phyloP scores from a whole-genome alignment of 2,329 filamentous ascomycete genomes.

The Mycosphaerella sp. region DNA sequence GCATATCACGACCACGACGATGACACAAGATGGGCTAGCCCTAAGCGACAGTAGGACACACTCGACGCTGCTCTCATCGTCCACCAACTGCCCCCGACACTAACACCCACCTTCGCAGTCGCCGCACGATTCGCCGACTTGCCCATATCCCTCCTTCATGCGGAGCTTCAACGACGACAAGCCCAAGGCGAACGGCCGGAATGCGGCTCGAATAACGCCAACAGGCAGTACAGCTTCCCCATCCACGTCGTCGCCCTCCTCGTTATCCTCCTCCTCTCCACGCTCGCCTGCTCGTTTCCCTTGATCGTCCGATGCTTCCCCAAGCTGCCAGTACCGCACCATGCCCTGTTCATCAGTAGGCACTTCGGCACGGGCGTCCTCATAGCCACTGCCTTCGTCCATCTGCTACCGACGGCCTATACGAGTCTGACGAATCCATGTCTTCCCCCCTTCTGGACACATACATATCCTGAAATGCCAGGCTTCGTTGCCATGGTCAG shows the following conservation, averaged over 20 bases:
- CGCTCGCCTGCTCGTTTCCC: slow-evolving; percentile 56
- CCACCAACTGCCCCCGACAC: not conserved
- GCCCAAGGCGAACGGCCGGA: slow-evolving; percentile 41
- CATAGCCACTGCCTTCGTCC: slow-evolving; percentile 53
- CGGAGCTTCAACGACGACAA: slow-evolving; percentile 47
- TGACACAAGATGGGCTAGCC: slow-evolving; percentile 15
- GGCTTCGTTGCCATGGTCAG: slow-evolving; percentile 77
- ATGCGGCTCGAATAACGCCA: slow-evolving; percentile 47
- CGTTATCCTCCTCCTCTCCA: slow-evolving; percentile 52
- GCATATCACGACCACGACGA: slow-evolving; percentile 4
- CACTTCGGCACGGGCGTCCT: slow-evolving; percentile 55
- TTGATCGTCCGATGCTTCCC: slow-evolving; percentile 56
- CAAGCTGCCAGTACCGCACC: slow-evolving; percentile 52
- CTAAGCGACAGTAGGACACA: slow-evolving; percentile 10
- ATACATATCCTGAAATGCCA: slow-evolving; percentile 71
- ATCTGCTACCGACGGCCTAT: slow-evolving; percentile 59
- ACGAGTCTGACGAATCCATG: slow-evolving; percentile 56
- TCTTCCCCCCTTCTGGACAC: slow-evolving; percentile 71
- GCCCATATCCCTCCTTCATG: slow-evolving; percentile 42
- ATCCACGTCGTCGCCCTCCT: slow-evolving; percentile 54
- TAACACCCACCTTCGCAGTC: slow-evolving; percentile 18
- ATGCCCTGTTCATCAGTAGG: slow-evolving; percentile 54
- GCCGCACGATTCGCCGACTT: slow-evolving; percentile 34
- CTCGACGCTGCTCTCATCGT: not conserved
- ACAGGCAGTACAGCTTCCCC: slow-evolving; percentile 49